phyloP scores from a whole-genome alignment of 208 protist species.

The Crithidia thermophila region DNA sequence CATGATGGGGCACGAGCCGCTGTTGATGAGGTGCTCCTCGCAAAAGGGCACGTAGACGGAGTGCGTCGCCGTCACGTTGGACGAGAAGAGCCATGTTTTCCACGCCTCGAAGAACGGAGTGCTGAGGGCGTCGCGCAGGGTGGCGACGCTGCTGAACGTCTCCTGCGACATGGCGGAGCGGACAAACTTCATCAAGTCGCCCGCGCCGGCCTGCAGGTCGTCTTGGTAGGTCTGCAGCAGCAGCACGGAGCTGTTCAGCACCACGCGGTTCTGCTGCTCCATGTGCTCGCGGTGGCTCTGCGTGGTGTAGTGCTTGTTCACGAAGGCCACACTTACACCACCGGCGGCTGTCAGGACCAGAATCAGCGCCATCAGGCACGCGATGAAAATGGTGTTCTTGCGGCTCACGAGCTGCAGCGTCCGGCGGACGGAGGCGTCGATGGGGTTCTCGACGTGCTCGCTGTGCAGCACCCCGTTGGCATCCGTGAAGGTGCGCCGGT shows the following conservation, averaged over 20 bases:
- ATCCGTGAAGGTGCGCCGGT: neutral
- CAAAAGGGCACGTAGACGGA: slow-evolving; percentile 50
- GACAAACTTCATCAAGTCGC: slow-evolving; percentile 34
- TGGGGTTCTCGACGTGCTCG: slow-evolving; percentile 3
- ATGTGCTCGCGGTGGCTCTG: slow-evolving; percentile 23
- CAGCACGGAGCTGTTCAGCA: slow-evolving; percentile 51
- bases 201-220: slow-evolving; percentile 15
- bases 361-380: slow-evolving; percentile 31
- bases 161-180: neutral
- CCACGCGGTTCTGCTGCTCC: slow-evolving; percentile 32
- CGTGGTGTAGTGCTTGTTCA: slow-evolving; percentile 42
- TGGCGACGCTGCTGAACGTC: slow-evolving; percentile 1
- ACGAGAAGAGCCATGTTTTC: slow-evolving; percentile 31
- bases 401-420: slow-evolving; percentile 31
- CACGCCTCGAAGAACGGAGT: slow-evolving; percentile 35
- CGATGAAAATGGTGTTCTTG: slow-evolving; percentile 30
- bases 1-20: slow-evolving; percentile 29
- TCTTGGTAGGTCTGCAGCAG: slow-evolving; percentile 31
- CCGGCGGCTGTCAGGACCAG: slow-evolving; percentile 48
- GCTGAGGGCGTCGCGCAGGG: slow-evolving; percentile 34
- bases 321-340: slow-evolving; percentile 39
- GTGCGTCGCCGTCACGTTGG: slow-evolving; percentile 15
- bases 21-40: slow-evolving; percentile 10
- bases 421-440: neutral
- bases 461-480: slow-evolving; percentile 18